Evolutionary conservation across 352 stramenopile genomes (phyloP), one percentile per base, ranked within the genome.

Genomic region (Phytophthora colocasiae): DNA sequence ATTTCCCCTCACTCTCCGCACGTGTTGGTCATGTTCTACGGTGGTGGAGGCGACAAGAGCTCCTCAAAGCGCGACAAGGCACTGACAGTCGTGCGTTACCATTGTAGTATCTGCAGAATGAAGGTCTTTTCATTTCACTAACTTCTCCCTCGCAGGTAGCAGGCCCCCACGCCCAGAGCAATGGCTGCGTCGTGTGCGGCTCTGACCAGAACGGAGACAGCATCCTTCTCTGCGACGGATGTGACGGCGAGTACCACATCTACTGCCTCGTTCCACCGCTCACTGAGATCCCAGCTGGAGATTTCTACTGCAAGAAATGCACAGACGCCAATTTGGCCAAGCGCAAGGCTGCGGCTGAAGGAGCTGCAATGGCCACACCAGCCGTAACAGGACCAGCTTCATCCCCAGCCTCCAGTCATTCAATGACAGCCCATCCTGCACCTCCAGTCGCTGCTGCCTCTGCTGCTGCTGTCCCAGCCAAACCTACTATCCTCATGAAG

Each of bases 181-280:
- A 81, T 43, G 83, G 85, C 49, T 95, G 87, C 62, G 75, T 83
- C 26, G 75, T 90, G 27, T 95, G 87, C 56, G 75, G 87, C 4
- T 61, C 78, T 27, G 80, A 92, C 72, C 82, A 91, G 63, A 82
- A 93, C 64, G 85, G 79, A 22, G 83, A 91, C 71, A 88, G 83
- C 58, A 95, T 95, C 57, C 47, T 95, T 48, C 78, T 95, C 8
- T 95, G 87, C 34, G 87, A 95, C 57, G 85, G 87, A 69, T 95
- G 87, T 64, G 83, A 93, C 53, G 85, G 73, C n/a, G 87, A 95
- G 77, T 95, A 94, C 70, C 87, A 95, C 75, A 94, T 65, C 11
- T 92, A 93, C 61, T 95, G 87, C 71, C 82, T 95, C 14, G 75
- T 85, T 48, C 87, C 87, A 7, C 85, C 87, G 44, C 73, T 95